These are phyloP conservation scores for Jacaranda mimosifolia DNA, from an alignment of 257 asterid species.

Conservation along the genomic window DNA sequence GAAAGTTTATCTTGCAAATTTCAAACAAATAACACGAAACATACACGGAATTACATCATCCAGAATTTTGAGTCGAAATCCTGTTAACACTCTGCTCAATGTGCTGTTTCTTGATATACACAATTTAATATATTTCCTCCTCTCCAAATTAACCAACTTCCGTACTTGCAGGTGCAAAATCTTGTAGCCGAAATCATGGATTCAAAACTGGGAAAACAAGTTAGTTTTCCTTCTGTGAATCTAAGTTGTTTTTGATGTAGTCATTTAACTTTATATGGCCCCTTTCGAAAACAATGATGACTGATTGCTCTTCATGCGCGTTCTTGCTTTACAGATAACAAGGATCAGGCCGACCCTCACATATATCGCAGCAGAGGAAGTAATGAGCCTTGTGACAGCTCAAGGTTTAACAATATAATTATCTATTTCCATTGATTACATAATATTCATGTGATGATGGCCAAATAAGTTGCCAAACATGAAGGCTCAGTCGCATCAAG, in stretches of 20 bases:
- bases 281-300: neutral
- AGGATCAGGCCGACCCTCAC: slow-evolving; percentile 89
- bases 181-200: slow-evolving; percentile 92
- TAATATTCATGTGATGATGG: neutral
- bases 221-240: slow-evolving; percentile 35
- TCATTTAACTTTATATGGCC: neutral
- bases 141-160: slow-evolving; percentile 17
- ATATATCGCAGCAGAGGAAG: slow-evolving; percentile 89
- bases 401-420: slow-evolving; percentile 62
- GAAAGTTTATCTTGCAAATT: neutral
- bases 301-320: slow-evolving; percentile 17
- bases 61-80: neutral
- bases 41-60: neutral
- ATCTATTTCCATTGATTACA: slow-evolving; percentile 2
- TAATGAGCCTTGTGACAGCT: slow-evolving; percentile 99
- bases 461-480: too few species aligned
- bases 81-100: neutral
- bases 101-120: neutral
- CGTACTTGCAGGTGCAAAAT: slow-evolving; percentile 75
- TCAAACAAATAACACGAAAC: slow-evolving; percentile 5
- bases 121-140: neutral
- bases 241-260: slow-evolving; percentile 11
- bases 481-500: too few species aligned
- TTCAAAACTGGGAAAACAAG: slow-evolving; percentile 96
- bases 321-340: slow-evolving; percentile 60